Base-by-base conservation (phyloP, 2,329 filamentous ascomycete species). In the Juglanconis oblonga region DNA sequence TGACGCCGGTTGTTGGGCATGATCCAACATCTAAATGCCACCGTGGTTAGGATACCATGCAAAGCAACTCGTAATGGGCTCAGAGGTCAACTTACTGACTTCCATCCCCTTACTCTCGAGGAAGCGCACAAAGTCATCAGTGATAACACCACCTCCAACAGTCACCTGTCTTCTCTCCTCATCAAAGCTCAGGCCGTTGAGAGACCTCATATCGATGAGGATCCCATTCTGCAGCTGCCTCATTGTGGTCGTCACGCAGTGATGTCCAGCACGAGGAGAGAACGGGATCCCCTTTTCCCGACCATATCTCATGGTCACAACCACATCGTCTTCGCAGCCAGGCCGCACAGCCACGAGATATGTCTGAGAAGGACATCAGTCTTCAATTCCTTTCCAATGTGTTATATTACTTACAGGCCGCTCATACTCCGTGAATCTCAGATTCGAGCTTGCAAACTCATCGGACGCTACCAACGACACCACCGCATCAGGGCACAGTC, bases 201-300 rank as follows among this genome's bases (percentile, higher is more conserved):
- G 54, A 3, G 54, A 56, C 1, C 54, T 9, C 54, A 56, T 56
- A 5, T 56, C 54, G 8, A 56, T 33, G 13, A 56, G n/a, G 17
- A 56, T 42, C 0, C 54, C 54, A 14, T 56, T 24, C 5, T 50
- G 32, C 1, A 56, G 45, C 10, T 56, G 54, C n/a, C 54, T 13
- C 54, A 56, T 56, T 8, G 54, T 49, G 0, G 54, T 56, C n/a
- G 54, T 42, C 8, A 56, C 54, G 14, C 54, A 56, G 11, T 56
- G 54, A 31, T 56, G 54, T 10, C 54, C 54, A 8, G 54, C 54
- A 32, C 45, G 44, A n/a, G 54, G 45, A 6, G 45, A 42, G 3
- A 56, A 56, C 2, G 54, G 54, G 8, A 56, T 3, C 2, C 45
- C 45, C 9, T 42, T 42, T 2, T 42, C 45, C 2, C 44, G 44